Conservation (phyloP, 1,284 basidiomycete genomes). For the Vanrija humicola region DNA sequence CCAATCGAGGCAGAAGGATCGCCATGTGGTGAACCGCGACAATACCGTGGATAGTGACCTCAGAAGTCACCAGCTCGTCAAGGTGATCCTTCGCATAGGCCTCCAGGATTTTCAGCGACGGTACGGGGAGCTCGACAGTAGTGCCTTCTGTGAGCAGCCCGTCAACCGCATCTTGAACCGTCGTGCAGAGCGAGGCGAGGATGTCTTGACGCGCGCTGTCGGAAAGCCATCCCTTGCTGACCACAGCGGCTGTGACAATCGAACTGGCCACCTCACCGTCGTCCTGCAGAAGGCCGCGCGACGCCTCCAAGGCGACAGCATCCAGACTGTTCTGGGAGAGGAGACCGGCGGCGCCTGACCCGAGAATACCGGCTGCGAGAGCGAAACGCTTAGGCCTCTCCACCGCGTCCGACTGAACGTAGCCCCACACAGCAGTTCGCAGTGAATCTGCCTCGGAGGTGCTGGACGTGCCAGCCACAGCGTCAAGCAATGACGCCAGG, state of each 20-base stretch:
- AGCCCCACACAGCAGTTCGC: slow-evolving; percentile 9
- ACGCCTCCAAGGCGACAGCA: slow-evolving; percentile 28
- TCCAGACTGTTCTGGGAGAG: slow-evolving; percentile 25
- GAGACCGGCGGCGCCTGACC: slow-evolving; percentile 5
- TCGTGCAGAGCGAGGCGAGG: slow-evolving; percentile 45
- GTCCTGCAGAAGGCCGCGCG: slow-evolving; percentile 24
- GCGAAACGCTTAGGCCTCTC: slow-evolving; percentile 21
- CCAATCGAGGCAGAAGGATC: slow-evolving; percentile 28
- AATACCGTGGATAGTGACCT: slow-evolving; percentile 26
- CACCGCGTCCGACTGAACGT: slow-evolving; percentile 12
- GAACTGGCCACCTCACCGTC: slow-evolving; percentile 13
- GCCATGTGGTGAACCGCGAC: slow-evolving; percentile 39
- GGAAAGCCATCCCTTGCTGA: slow-evolving; percentile 22
- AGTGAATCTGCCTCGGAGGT: slow-evolving; percentile 6
- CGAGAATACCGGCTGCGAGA: slow-evolving; percentile 11
- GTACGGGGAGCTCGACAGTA: slow-evolving; percentile 3
- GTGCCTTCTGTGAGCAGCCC: slow-evolving; percentile 30
- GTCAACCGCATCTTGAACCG: slow-evolving; percentile 53
- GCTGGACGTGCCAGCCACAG: slow-evolving; percentile 3
- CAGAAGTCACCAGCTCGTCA: slow-evolving; percentile 24
- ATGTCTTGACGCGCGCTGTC: slow-evolving; percentile 25
- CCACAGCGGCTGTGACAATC: slow-evolving; percentile 16
- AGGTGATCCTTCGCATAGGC: slow-evolving; percentile 30
- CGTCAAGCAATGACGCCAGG: slow-evolving; percentile 15
- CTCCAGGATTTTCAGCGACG: slow-evolving; percentile 28